Evolutionary conservation across 2,329 filamentous ascomycete species (phyloP).

Genomic region (Pseudogymnoascus sp.): DNA sequence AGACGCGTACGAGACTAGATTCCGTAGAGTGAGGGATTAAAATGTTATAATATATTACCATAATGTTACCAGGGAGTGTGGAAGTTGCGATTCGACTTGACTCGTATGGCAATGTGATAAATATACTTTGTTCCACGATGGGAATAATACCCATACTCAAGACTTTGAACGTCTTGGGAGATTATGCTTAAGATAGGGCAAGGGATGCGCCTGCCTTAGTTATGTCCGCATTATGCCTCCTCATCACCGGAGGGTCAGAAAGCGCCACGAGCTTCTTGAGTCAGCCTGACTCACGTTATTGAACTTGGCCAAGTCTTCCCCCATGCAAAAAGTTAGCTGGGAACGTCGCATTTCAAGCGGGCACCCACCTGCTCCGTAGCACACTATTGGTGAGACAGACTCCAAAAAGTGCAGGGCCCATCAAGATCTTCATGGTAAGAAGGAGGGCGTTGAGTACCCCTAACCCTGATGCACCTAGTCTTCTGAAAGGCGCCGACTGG

Average conservation of each 20-base stretch:
- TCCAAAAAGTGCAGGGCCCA: neutral
- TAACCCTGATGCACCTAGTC: neutral
- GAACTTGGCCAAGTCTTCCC: neutral
- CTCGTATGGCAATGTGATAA: neutral
- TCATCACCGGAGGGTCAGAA: neutral
- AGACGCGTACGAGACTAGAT: neutral
- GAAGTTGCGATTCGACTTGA: neutral
- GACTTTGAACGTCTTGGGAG: neutral
- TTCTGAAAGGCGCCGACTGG: neutral
- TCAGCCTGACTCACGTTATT: neutral
- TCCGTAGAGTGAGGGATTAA: neutral
- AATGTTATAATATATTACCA: neutral
- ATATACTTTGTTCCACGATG: neutral
- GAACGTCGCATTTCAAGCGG: neutral
- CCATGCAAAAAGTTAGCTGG: neutral
- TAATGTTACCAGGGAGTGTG: neutral
- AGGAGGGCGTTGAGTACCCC: neutral
- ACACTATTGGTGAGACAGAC: neutral
- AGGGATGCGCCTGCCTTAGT: neutral
- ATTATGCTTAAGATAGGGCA: neutral
- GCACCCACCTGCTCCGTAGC: neutral
- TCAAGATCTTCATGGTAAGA: neutral
- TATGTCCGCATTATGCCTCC: neutral
- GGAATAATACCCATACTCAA: neutral
- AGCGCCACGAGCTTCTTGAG: neutral